Conservation (phyloP, 2,329 filamentous ascomycete species). For the Aschersonia sp. region DNA sequence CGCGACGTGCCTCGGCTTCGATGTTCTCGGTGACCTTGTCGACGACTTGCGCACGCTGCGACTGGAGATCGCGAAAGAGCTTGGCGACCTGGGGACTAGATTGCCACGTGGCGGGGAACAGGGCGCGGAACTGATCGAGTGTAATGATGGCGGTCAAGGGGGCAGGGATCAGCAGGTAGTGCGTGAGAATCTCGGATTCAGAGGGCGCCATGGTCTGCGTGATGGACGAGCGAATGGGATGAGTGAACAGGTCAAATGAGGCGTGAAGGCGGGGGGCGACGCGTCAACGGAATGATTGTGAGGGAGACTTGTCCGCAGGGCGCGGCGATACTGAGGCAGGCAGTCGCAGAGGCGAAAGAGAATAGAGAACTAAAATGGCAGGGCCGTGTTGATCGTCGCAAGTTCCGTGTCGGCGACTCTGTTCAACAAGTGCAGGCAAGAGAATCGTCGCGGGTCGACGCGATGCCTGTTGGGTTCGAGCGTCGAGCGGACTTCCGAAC, state of each 20-base stretch:
- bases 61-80: conserved; percentile 68
- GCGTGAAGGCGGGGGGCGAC: neutral
- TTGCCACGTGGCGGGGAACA: conserved; percentile 58
- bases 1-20: conserved; percentile 45
- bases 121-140: conserved; percentile 57
- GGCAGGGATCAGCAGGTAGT: conserved; percentile 66
- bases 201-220: conserved; percentile 48
- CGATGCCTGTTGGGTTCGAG: too few relatives aligned
- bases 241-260: neutral
- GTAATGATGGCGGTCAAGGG: conserved; percentile 60
- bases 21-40: conserved; percentile 55
- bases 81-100: conserved; percentile 51
- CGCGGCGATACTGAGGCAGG: too few relatives aligned
- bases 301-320: too few relatives aligned
- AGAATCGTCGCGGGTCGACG: too few relatives aligned
- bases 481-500: too few relatives aligned
- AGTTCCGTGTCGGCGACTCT: too few relatives aligned
- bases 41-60: conserved; percentile 53
- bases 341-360: too few relatives aligned
- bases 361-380: too few relatives aligned
- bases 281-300: neutral
- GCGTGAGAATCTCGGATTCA: conserved; percentile 59
- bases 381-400: too few relatives aligned
- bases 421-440: too few relatives aligned
- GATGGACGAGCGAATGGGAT: neutral